These are phyloP conservation scores for Inga oerstediana DNA, from an alignment of 306 rosid genomes.

Conservation along the genomic window DNA sequence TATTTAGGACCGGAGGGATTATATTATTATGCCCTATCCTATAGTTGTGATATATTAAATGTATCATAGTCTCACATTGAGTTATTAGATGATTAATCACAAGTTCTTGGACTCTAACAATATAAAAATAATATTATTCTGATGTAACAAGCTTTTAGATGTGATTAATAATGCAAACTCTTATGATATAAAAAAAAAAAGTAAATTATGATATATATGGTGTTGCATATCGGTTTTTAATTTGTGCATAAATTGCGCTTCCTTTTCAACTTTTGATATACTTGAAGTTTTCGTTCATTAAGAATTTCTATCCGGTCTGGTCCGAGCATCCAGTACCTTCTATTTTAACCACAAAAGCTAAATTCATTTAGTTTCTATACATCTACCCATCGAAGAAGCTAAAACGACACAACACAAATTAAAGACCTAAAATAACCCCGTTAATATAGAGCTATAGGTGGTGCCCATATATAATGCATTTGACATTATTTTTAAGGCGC, in stretches of 20 bases:
- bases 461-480: background rate
- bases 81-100: background rate
- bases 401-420: background rate
- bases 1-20: too few relatives aligned
- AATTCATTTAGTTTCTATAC: background rate
- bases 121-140: too few relatives aligned
- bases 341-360: background rate
- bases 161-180: background rate
- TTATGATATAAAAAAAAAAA: too few relatives aligned
- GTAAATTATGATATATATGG: background rate
- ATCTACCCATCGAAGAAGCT: background rate
- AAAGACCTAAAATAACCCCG: too few relatives aligned
- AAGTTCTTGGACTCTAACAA: background rate
- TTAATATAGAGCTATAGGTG: background rate
- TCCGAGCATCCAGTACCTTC: background rate
- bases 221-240: background rate
- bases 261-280: background rate
- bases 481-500: background rate
- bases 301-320: background rate
- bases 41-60: background rate
- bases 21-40: background rate
- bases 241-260: background rate
- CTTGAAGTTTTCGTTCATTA: background rate
- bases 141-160: background rate
- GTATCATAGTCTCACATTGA: background rate